These are phyloP conservation scores for Spathaspora sp. DNA, from an alignment of 1,139 yeast species.

Conservation along the genomic window DNA sequence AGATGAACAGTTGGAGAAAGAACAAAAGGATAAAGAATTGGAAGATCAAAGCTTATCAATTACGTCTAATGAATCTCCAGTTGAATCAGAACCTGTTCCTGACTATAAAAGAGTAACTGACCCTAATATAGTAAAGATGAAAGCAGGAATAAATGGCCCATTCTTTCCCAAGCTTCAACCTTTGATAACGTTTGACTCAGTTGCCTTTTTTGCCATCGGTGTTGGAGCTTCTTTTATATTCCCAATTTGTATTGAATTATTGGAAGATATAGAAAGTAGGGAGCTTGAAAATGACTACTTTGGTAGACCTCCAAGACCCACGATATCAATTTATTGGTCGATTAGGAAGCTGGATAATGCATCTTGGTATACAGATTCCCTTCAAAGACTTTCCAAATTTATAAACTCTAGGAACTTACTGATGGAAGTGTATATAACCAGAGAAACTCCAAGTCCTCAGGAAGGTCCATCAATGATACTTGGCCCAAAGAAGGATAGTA, in stretches of 20 bases:
- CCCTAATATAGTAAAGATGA: slow-evolving; percentile 20
- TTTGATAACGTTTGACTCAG: slow-evolving; percentile 39
- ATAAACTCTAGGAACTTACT: slow-evolving; percentile 23
- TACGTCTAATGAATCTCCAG: neutral
- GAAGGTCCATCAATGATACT: neutral
- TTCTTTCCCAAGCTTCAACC: slow-evolving; percentile 45
- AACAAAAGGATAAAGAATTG: neutral
- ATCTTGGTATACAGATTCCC: slow-evolving; percentile 37
- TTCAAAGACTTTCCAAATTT: slow-evolving; percentile 27
- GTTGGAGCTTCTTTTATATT: slow-evolving; percentile 48
- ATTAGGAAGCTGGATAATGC: slow-evolving; percentile 25
- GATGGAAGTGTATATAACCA: slow-evolving; percentile 20
- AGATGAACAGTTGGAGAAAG: slow-evolving; percentile 16
- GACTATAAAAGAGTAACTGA: slow-evolving; percentile 10
- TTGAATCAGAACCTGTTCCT: slow-evolving; percentile 5
- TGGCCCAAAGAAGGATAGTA: neutral
- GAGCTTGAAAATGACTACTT: slow-evolving; percentile 30
- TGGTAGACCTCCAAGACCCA: slow-evolving; percentile 30
- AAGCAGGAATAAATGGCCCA: slow-evolving; percentile 44
- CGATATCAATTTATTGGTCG: slow-evolving; percentile 36
- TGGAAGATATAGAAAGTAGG: slow-evolving; percentile 24
- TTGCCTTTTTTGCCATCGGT: slow-evolving; percentile 44
- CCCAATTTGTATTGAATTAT: slow-evolving; percentile 44
- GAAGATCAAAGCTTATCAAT: neutral
- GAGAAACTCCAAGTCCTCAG: slow-evolving; percentile 1